Base-by-base conservation (phyloP, 306 rosid genomes). In the Fragaria vesca region DNA sequence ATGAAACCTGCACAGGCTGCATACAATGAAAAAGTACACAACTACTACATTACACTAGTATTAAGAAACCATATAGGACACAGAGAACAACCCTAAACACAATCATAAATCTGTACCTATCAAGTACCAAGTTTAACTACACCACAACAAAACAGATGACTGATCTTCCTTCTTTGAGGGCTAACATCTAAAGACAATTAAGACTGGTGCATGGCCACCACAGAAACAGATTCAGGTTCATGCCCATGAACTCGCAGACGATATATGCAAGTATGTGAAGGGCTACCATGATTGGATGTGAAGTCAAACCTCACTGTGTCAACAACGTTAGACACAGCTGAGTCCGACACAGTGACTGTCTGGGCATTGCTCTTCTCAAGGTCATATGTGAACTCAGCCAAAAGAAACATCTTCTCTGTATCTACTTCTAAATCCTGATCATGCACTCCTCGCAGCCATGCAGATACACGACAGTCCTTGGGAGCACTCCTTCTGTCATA, bases 361-460 rank as follows among this genome's bases (percentile, higher is more conserved):
- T 96, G 99, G 42, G 98, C 99, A 81, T 96, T 93, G 90, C 97
- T 93, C 85, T 86, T 96, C 85, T 90, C 94, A 24, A 96, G 98
- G 78, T 93, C 96, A 38, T 93, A 96, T 3, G 85, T 83, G 45
- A 96, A 88, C 76, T 96, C 96, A 3, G 89, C 40, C 42, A 96
- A 66, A 21, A 76, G 87, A 79, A 81, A 80, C 88, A 83, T 86
- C 78, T 85, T 92, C 48, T 82, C 88, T 6, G 69, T 43, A n/a
- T 85, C 86, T 10, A 62, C 11, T n/a, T 74, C 71, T 66, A 84
- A 62, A n/a, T 80, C 90, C 24, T 66, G 71, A 2, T 58, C n/a
- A 68, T 75, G 80, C 2, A 45, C 48, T 61, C 83, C 93, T 81
- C 67, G 87, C 73, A 96, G 89, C 99, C 98, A 93, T 52, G 98